Evolutionary conservation across 176 grass and related monocot genomes (phyloP).

Genomic region (Thinopyrum elongatum): DNA sequence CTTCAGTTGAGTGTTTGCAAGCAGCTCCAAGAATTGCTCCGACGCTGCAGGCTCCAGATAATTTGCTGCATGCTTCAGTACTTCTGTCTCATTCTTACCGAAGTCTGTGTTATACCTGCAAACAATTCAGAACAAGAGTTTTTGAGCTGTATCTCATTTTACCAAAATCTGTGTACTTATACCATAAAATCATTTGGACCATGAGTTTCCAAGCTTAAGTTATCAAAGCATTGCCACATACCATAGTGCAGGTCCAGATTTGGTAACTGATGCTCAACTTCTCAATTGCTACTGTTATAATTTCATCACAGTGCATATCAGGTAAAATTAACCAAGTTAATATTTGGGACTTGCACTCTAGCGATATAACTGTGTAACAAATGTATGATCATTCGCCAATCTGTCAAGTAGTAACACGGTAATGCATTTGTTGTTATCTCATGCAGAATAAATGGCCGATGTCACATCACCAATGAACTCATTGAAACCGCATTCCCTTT

Average conservation of each 20-base stretch:
- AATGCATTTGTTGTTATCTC: neutral
- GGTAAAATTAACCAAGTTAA: neutral
- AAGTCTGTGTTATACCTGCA: conserved; percentile 87
- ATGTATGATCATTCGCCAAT: neutral
- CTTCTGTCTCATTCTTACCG: conserved; percentile 80
- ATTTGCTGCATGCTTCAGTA: conserved; percentile 90
- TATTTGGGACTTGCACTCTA: neutral
- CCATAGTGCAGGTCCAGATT: too few relatives aligned
- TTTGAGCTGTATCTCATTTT: conserved; percentile 50
- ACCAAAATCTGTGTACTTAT: conserved; percentile 69
- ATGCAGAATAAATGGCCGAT: neutral
- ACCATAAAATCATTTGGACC: conserved; percentile 51
- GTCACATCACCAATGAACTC: neutral
- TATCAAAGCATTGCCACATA: neutral
- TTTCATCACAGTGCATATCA: conserved; percentile 1
- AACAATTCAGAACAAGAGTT: neutral
- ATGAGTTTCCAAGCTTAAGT: neutral
- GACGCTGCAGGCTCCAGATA: conserved; percentile 72
- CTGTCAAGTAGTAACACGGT: neutral
- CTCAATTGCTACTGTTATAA: neutral
- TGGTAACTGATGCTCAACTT: neutral
- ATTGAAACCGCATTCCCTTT: neutral
- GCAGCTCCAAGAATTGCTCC: conserved; percentile 69
- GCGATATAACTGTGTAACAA: neutral
- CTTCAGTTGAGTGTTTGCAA: conserved; percentile 66